These are phyloP conservation scores for Neurospora sp. DNA, from an alignment of 495 filamentous ascomycete genomes.

Conservation along the genomic window DNA sequence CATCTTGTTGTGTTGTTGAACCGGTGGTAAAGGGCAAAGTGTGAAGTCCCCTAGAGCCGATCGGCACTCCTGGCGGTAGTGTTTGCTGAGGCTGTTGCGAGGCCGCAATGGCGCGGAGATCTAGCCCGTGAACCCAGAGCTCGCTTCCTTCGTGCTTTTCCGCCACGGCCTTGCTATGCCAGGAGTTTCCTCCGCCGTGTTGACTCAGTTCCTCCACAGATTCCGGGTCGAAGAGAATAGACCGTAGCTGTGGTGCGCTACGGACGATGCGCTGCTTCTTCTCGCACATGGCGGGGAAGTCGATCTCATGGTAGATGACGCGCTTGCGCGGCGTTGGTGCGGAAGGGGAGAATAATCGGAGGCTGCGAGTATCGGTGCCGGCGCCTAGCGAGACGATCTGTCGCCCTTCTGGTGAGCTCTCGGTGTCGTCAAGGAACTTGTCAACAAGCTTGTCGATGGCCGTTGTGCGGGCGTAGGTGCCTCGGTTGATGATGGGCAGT, in stretches of 20 bases:
- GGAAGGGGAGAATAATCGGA: slow-evolving; percentile 49
- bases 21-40: neutral
- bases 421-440: slow-evolving; percentile 48
- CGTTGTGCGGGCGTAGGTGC: slow-evolving; percentile 87
- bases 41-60: neutral
- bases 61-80: neutral
- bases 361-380: slow-evolving; percentile 82
- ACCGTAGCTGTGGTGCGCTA: slow-evolving; percentile 17
- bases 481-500: slow-evolving; percentile 70
- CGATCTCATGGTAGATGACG: slow-evolving; percentile 83
- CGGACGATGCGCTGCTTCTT: slow-evolving; percentile 43
- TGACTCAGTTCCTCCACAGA: neutral
- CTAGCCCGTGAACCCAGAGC: slow-evolving; percentile 74
- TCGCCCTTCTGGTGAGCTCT: slow-evolving; percentile 3
- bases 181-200: slow-evolving; percentile 2
- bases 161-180: slow-evolving; percentile 6
- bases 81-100: neutral
- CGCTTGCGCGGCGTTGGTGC: slow-evolving; percentile 13
- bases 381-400: slow-evolving; percentile 93
- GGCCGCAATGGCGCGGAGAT: slow-evolving; percentile 55
- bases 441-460: slow-evolving; percentile 75
- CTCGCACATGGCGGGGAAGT: slow-evolving; percentile 67
- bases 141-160: slow-evolving; percentile 4
- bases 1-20: neutral
- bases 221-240: slow-evolving; percentile 17